phyloP scores from a whole-genome alignment of 176 grass and related monocot genomes.

The Oropetium thomaeum region DNA sequence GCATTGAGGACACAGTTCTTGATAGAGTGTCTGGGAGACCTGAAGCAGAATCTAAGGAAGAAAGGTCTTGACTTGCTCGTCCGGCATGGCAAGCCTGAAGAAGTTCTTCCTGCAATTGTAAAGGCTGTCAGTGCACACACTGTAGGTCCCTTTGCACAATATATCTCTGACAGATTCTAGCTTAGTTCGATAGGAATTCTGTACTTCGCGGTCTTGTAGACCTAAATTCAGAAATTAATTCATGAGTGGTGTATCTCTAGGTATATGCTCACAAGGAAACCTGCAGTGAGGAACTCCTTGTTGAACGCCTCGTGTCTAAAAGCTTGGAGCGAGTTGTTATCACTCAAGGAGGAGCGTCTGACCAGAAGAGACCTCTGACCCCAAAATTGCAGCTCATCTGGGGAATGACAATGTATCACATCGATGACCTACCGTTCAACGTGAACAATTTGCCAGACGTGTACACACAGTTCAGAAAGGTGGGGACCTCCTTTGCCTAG shows the following conservation, averaged over 20 bases:
- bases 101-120: conserved; percentile 65
- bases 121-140: conserved; percentile 70
- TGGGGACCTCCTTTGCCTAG: conserved; percentile 3
- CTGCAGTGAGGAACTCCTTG: conserved; percentile 73
- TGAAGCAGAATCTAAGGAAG: conserved; percentile 71
- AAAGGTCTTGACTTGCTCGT: conserved; percentile 66
- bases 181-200: neutral
- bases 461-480: conserved; percentile 93
- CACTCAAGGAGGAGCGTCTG: conserved; percentile 28
- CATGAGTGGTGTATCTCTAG: conserved; percentile 24
- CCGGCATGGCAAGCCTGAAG: conserved; percentile 69
- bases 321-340: conserved; percentile 48
- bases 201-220: neutral
- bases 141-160: conserved; percentile 35
- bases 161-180: neutral
- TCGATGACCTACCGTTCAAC: conserved; percentile 74
- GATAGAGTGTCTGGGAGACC: conserved; percentile 63
- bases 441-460: conserved; percentile 66
- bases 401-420: conserved; percentile 85
- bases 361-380: conserved; percentile 24
- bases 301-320: conserved; percentile 52
- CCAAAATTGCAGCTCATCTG: conserved; percentile 79
- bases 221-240: neutral
- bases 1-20: conserved; percentile 67
- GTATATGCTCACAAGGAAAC: conserved; percentile 88